phyloP scores from a whole-genome alignment of 768 basidiomycete genomes.

The Cantharellus anzutake region DNA sequence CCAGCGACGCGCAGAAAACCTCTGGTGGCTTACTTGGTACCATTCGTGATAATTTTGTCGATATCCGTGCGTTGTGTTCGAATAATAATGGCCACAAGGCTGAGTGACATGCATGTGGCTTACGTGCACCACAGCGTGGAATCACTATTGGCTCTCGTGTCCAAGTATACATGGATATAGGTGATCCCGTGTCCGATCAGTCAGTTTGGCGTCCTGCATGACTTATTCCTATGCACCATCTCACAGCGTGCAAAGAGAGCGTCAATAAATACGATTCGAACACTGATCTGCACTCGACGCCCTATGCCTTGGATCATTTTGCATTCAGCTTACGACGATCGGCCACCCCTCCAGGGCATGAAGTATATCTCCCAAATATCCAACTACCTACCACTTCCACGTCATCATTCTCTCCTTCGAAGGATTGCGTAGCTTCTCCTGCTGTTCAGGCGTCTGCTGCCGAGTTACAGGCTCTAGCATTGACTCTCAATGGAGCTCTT shows the following conservation, averaged over 20 bases:
- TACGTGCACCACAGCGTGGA: constrained; percentile 33
- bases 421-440: constrained; percentile 27
- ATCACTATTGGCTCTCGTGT: constrained; percentile 64
- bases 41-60: constrained; percentile 44
- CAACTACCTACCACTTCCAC: background rate
- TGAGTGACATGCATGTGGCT: constrained; percentile 41
- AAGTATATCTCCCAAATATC: constrained; percentile 4
- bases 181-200: background rate
- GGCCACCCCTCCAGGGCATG: constrained; percentile 35
- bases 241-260: background rate
- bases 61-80: constrained; percentile 30
- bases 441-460: constrained; percentile 51
- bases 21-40: constrained; percentile 25
- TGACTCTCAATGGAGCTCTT: constrained; percentile 56
- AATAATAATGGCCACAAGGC: constrained; percentile 16
- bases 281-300: too few relatives aligned
- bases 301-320: background rate
- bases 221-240: background rate
- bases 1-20: background rate
- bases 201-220: background rate
- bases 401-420: constrained; percentile 15
- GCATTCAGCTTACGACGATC: constrained; percentile 11
- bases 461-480: constrained; percentile 48
- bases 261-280: background rate
- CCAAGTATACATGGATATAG: constrained; percentile 56